phyloP scores from a whole-genome alignment of 306 rosid species.

The Prunus padus region DNA sequence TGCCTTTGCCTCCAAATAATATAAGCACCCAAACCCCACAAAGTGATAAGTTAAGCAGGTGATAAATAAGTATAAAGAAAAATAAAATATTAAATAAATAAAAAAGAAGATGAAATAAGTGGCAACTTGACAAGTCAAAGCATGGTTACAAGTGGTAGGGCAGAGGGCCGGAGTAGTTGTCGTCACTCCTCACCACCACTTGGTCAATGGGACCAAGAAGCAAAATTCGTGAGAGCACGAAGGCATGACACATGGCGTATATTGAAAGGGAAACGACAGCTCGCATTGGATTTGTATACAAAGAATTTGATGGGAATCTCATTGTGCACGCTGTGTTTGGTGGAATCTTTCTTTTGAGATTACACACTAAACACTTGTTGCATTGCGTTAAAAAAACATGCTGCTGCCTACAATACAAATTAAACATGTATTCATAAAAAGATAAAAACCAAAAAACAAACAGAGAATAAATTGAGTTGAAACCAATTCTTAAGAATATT shows the following conservation, averaged over 20 bases:
- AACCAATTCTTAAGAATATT: background rate
- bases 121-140: background rate
- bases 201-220: conserved; percentile 16
- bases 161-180: conserved; percentile 10
- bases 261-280: background rate
- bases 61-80: background rate
- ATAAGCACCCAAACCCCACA: background rate
- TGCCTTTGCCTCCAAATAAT: too few relatives aligned
- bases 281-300: background rate
- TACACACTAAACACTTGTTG: background rate
- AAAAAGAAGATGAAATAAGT: background rate
- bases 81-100: too few relatives aligned
- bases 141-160: background rate
- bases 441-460: background rate
- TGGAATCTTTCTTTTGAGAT: conserved; percentile 7
- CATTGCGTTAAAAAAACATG: background rate
- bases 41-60: background rate
- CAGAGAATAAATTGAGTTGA: background rate
- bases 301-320: conserved; percentile 15
- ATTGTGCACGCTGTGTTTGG: conserved; percentile 12
- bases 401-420: background rate
- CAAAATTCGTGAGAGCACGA: conserved; percentile 37
- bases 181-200: conserved; percentile 17
- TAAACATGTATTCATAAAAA: background rate
- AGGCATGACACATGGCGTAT: conserved; percentile 28